phyloP scores from a whole-genome alignment of 2,329 filamentous ascomycete genomes.

The Stagonosporopsis chrysanthemi region DNA sequence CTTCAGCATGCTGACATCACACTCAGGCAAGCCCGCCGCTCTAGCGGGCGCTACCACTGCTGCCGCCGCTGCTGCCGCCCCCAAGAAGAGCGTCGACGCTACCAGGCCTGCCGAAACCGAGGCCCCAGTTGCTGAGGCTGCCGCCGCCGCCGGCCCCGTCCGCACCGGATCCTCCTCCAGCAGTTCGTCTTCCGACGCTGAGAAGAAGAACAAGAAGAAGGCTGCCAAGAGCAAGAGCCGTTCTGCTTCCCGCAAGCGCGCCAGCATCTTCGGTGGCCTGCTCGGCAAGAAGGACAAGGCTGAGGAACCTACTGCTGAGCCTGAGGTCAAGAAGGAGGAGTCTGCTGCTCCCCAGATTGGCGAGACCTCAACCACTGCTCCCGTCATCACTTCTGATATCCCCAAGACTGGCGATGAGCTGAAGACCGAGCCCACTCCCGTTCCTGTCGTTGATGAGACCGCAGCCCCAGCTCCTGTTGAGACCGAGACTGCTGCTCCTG shows the following conservation, averaged over 20 bases:
- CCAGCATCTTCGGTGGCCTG: constrained; percentile 65
- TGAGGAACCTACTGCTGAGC: constrained; percentile 48
- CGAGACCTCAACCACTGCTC: constrained; percentile 45
- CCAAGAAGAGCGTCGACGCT: constrained; percentile 59
- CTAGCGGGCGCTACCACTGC: constrained; percentile 52
- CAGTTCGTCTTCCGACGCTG: constrained; percentile 55
- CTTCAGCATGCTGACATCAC: constrained; percentile 47
- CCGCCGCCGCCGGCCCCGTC: constrained; percentile 36
- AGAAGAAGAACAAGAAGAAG: constrained; percentile 56
- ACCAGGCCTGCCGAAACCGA: constrained; percentile 49
- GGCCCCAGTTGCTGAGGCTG: constrained; percentile 30
- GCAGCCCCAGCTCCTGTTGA: constrained; percentile 42
- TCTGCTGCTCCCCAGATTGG: constrained; percentile 39
- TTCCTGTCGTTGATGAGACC: constrained; percentile 51
- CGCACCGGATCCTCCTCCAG: constrained; percentile 51
- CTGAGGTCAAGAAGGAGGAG: constrained; percentile 54
- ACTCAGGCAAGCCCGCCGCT: constrained; percentile 50
- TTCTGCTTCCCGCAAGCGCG: constrained; percentile 65
- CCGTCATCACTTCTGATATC: constrained; percentile 45
- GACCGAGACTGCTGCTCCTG: constrained; percentile 45
- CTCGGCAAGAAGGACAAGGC: constrained; percentile 67
- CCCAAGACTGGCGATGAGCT: constrained; percentile 41
- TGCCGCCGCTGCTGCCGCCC: constrained; percentile 40
- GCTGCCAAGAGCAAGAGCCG: constrained; percentile 65
- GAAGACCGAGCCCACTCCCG: constrained; percentile 56